Percentiles rank a stretch among this genome's conserved stretches.
phyloP scores from a whole-genome alignment of 129 eudicot species.

The Scalesia atractyloides region DNA sequence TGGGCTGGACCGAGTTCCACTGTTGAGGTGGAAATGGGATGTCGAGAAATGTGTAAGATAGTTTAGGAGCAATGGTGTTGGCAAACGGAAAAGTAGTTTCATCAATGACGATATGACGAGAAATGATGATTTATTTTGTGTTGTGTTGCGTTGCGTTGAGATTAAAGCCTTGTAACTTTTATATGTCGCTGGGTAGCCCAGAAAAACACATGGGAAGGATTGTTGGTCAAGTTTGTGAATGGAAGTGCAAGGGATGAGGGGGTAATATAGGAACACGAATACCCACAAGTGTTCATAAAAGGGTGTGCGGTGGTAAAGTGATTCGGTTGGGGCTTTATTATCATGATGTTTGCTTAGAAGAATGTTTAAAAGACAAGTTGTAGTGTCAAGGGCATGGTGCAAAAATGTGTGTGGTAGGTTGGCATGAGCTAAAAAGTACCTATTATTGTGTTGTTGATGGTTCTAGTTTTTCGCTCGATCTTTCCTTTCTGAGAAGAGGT shows the following conservation, averaged over 20 bases:
- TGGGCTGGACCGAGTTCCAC: too few species aligned
- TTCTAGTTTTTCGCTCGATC: background rate
- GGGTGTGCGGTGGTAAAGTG: background rate
- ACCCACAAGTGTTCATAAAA: too few species aligned
- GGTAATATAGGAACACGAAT: background rate
- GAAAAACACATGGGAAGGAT: background rate
- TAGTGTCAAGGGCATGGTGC: background rate
- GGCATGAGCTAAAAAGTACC: background rate
- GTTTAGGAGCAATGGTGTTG: too few species aligned
- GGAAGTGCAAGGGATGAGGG: background rate
- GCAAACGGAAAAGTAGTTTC: too few species aligned
- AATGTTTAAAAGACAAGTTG: background rate
- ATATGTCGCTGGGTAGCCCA: background rate
- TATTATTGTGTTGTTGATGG: background rate
- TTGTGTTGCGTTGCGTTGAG: too few species aligned
- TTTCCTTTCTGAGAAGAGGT: slow-evolving; percentile 27
- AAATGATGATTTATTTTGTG: too few species aligned
- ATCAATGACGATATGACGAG: too few species aligned
- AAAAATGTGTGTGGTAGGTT: background rate
- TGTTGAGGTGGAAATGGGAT: too few species aligned
- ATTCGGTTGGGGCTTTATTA: background rate
- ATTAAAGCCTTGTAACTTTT: too few species aligned
- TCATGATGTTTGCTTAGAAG: background rate
- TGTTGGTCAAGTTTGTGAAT: background rate
- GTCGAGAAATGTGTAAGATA: too few species aligned